Base-by-base conservation (phyloP, 345 rosid species). In the Brassica cretica region DNA sequence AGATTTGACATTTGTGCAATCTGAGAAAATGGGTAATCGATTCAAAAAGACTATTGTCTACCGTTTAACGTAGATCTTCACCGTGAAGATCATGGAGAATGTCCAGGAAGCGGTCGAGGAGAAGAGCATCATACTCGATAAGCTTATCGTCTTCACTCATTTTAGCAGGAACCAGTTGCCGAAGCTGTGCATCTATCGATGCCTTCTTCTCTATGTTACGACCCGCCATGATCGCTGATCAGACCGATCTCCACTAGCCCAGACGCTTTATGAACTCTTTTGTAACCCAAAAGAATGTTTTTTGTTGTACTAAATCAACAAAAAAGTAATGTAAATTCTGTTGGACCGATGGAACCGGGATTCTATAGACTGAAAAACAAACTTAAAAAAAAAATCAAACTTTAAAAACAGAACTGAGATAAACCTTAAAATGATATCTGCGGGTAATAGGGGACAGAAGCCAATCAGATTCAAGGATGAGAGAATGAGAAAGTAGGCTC, bases 51-150 rank as follows among this genome's bases (percentile, higher is more conserved):
- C 39, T 30, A 21, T 94, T 1, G 39, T 11, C 24, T 78, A 95
- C 99, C 83, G 96, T 93, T 79, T 95, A 98, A 79, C 79, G 92
- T 76, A 95, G 95, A 88, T 89, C 97, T 55, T 93, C 98, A 10
- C 99, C 99, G 63, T 95, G 98, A 2, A 95, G 84, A 82, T 93
- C 97, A 76, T 90, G 94, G 65, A 95, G 91, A 67, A 95, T 21
- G 24, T 21, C 24, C 2, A 21, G 24, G 24, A 21, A 21, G 24
- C 0, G 24, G 24, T 21, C 24, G 24, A 21, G 24, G 24, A 21
- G 24, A 21, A 21, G 24, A 21, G 24, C 24, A 21, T 21, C 24
- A 21, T 21, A 21, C 24, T 21, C 24, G 24, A 21, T 0, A 21
- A 21, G 24, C 24, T 21, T 21, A 21, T 21, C 24, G 24, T 21